Evolutionary conservation across 768 basidiomycete genomes (phyloP), one percentile per base, ranked within the genome.

Genomic region (Boletellus emodensis): DNA sequence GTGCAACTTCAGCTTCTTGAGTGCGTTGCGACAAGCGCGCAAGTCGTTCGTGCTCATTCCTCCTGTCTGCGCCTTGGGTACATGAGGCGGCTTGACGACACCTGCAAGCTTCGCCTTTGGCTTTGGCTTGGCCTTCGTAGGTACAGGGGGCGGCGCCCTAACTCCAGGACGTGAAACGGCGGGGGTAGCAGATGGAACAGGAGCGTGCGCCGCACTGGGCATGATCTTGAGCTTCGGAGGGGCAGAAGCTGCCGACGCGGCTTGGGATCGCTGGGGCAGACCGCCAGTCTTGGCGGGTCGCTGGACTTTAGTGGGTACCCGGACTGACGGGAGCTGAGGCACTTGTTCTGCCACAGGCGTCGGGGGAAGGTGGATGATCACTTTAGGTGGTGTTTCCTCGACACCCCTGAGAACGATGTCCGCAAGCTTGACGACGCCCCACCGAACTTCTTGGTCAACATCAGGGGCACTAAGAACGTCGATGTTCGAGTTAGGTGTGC

Each of bases 361-460:
- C 24, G 80, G 73, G 8, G 82, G 79, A 46, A 94, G 81, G 58
- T 91, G 88, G 44, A 94, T 84, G 40, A 83, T 89, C 54, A 94
- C 84, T 50, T 90, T 93, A 1, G 94, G 94, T 6, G 87, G 74
- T 2, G 83, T 77, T 68, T 98, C 95, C 51, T 90, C 84, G 3
- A 83, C 74, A 20, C 90, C 87, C 45, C 85, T 83, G 57, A 94
- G 85, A 38, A 93, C 78, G 17, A 95, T 76, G 60, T 97, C 95
- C 6, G 90, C 91, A 20, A 96, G 73, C 69, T 98, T 97, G 60
- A 98, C 75, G 43, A 95, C 72, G 56, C 87, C 90, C 83, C 92
- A 90, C 40, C 94, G 85, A 36, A 94, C 87, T 71, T 95, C 90
- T 61, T 90, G 79, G 65, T 96, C 93, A 48, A 83, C 76, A 52